Evolutionary conservation across 495 filamentous ascomycete species (phyloP), one percentile per base, ranked within the genome.

Genomic region (Daldinia bambusicola): DNA sequence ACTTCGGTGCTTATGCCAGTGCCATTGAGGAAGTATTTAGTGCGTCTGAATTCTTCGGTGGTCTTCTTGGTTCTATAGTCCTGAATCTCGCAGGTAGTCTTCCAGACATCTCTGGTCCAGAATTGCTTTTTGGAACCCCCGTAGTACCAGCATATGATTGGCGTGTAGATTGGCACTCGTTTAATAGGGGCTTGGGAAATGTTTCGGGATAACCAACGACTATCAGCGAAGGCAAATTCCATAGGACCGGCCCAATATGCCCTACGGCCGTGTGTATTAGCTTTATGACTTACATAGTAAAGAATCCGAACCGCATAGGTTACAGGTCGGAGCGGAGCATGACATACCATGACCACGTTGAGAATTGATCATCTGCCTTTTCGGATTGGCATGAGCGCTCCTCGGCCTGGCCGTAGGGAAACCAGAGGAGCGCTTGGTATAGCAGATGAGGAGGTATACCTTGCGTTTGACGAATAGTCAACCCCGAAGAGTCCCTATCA

Each of bases 131-230:
- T 45, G 2, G 41, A 45, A 9, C 41, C 41, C 16, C 41, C 43
- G 18, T 48, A 48, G 20, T 48, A 48, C 43, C 43, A 48, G 43
- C 43, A 48, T 48, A 48, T 22, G 22, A 61, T 61, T 22, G 59
- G 31, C 16, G 51, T 31, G 16, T 61, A 30, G 5, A 61, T 14
- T 13, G 43, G 31, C 7, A 51, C 43, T 18, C 43, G 41, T 16
- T 51, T 61, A 30, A 61, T 36, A 13, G 58, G 41, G 18, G 41
- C 58, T 43, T 36, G 59, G n/a, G 59, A 61, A n/a, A 61, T 61
- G n/a, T 22, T 61, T 31, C 43, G 20, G 13, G 59, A 31, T 26
- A 61, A 13, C 59, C 59, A 61, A 12, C 37, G 41, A n/a, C 41
- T 61, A 61, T 61, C 59, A 3, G 31, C 59, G 18, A 61, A 51